Percentiles rank a stretch among this genome's conserved stretches.
phyloP scores from a whole-genome alignment of 495 filamentous ascomycete species.

The Talaromyces wortmannii region DNA sequence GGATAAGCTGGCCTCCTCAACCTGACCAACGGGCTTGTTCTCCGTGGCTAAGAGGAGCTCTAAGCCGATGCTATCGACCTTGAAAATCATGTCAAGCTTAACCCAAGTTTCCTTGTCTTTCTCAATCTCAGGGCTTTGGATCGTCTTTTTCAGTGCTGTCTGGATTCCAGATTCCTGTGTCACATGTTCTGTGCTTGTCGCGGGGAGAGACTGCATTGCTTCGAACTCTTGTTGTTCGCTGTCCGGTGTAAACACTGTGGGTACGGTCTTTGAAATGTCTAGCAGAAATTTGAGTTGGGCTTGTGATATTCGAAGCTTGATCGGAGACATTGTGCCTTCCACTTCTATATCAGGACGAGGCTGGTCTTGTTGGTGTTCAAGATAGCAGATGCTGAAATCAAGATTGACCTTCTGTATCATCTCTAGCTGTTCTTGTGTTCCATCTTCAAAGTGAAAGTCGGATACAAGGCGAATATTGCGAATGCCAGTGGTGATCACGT shows the following conservation, averaged over 20 bases:
- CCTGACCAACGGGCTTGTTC: slow-evolving; percentile 64
- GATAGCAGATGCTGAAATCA: slow-evolving; percentile 82
- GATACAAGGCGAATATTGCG: slow-evolving; percentile 88
- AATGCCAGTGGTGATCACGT: slow-evolving; percentile 86
- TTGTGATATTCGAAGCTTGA: slow-evolving; percentile 85
- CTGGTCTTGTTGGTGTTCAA: slow-evolving; percentile 70
- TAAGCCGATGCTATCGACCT: slow-evolving; percentile 76
- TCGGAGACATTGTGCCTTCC: slow-evolving; percentile 81
- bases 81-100: slow-evolving; percentile 88
- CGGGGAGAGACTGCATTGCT: slow-evolving; percentile 57
- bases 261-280: slow-evolving; percentile 77
- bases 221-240: slow-evolving; percentile 60
- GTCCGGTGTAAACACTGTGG: slow-evolving; percentile 77
- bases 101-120: slow-evolving; percentile 71
- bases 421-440: slow-evolving; percentile 75
- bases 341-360: slow-evolving; percentile 89
- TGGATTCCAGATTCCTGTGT: slow-evolving; percentile 29
- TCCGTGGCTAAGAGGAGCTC: slow-evolving; percentile 77
- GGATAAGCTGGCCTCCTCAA: slow-evolving; percentile 79
- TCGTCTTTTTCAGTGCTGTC: slow-evolving; percentile 11
- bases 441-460: slow-evolving; percentile 72
- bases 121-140: slow-evolving; percentile 54
- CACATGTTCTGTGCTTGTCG: slow-evolving; percentile 40
- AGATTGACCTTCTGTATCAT: slow-evolving; percentile 95
- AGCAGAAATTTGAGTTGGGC: slow-evolving; percentile 84